A percentile compares a stretch with the other conserved stretches of the same genome.
Conservation (phyloP, 441 rosid genomes). For the Breynia disticha region DNA sequence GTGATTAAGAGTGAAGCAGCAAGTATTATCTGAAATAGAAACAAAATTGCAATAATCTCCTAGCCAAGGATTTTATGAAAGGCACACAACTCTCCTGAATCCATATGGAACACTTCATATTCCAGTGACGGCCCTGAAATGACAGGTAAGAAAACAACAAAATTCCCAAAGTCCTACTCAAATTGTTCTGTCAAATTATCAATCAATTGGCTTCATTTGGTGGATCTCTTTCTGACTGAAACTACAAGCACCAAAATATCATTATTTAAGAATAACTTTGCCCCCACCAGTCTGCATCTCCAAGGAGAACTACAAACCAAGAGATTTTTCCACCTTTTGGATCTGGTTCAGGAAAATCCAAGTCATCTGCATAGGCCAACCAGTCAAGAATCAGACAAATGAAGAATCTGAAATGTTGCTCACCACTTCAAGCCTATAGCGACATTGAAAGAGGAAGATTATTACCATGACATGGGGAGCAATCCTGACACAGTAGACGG, state of each 20-base stretch:
- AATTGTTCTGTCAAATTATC: slow-evolving; percentile 17
- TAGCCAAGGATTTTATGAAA: too few species aligned
- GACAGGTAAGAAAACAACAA: slow-evolving; percentile 4
- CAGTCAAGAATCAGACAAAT: too few species aligned
- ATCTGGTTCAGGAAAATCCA: slow-evolving; percentile 99
- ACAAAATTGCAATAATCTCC: too few species aligned
- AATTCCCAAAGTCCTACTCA: slow-evolving; percentile 18
- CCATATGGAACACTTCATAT: neutral
- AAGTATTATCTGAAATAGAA: too few species aligned
- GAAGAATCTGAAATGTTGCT: too few species aligned
- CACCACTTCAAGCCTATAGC: too few species aligned
- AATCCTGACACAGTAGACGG: slow-evolving; percentile 83
- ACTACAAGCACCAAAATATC: slow-evolving; percentile 15
- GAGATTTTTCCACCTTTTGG: slow-evolving; percentile 46
- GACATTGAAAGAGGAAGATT: slow-evolving; percentile 1
- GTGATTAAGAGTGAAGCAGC: too few species aligned
- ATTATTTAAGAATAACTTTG: slow-evolving; percentile 14
- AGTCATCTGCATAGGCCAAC: slow-evolving; percentile 68
- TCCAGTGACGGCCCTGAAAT: slow-evolving; percentile 14
- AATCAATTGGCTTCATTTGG: slow-evolving; percentile 12
- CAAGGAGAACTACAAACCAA: slow-evolving; percentile 38
- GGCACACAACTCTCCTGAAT: too few species aligned
- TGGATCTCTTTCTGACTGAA: slow-evolving; percentile 1
- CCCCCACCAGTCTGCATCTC: slow-evolving; percentile 1
- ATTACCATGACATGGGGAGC: slow-evolving; percentile 98